These are phyloP conservation scores for Penicillium olsonii DNA, from an alignment of 2,329 filamentous ascomycete species.

Conservation along the genomic window DNA sequence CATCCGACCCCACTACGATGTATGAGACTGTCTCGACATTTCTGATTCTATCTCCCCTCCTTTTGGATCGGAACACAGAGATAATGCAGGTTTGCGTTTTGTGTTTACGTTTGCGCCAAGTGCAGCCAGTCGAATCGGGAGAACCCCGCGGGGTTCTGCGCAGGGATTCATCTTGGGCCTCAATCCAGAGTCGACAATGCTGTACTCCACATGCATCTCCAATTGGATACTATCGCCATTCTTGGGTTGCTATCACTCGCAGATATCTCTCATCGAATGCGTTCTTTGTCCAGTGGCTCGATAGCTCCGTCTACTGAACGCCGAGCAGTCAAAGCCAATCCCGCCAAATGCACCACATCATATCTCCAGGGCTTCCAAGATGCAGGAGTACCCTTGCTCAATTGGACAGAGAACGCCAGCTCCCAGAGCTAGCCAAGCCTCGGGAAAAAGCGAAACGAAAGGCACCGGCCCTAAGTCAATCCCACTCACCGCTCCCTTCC, in stretches of 20 bases:
- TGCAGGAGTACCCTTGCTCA: no score
- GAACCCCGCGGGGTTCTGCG: slow-evolving; percentile 1
- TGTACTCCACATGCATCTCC: neutral
- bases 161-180: neutral
- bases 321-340: neutral
- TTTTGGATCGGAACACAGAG: neutral
- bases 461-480: neutral
- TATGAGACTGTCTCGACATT: neutral
- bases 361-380: neutral
- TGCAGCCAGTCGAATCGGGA: neutral
- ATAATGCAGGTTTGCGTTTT: neutral
- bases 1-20: slow-evolving; percentile 1
- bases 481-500: slow-evolving; percentile 3
- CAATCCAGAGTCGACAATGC: neutral
- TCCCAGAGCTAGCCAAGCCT: neutral
- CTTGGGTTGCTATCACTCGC: neutral
- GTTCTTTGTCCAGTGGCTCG: neutral
- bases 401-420: no score
- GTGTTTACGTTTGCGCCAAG: slow-evolving; percentile 2
- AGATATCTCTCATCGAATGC: neutral
- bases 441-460: neutral
- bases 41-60: neutral
- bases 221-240: neutral
- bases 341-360: neutral
- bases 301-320: no score